Conservation (phyloP, 768 basidiomycete genomes). For the Agaricus sinodeliciosus region DNA sequence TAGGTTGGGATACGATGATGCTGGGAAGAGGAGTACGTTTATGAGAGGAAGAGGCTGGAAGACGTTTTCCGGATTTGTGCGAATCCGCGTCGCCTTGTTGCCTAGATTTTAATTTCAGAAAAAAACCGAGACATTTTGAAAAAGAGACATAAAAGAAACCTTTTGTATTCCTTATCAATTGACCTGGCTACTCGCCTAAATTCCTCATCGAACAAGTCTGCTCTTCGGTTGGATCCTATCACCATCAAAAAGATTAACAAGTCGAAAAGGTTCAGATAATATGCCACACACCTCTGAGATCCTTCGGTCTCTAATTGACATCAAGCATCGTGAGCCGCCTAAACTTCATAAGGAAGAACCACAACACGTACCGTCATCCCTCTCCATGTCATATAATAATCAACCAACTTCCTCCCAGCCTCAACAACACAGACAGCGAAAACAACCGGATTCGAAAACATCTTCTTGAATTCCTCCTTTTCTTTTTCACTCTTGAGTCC, state of each 20-base stretch:
- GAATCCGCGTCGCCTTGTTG: slow-evolving; percentile 2
- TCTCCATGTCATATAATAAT: slow-evolving; percentile 48
- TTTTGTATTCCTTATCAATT: slow-evolving; percentile 37
- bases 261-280: background rate
- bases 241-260: background rate
- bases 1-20: slow-evolving; percentile 7
- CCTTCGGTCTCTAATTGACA: slow-evolving; percentile 14
- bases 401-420: slow-evolving; percentile 33
- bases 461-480: slow-evolving; percentile 8
- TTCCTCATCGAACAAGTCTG: slow-evolving; percentile 32
- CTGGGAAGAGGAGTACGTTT: background rate
- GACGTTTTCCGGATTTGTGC: slow-evolving; percentile 4
- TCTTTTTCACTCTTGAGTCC: background rate
- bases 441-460: slow-evolving; percentile 28
- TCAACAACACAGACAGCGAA: slow-evolving; percentile 38
- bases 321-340: background rate
- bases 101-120: slow-evolving; percentile 2
- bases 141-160: slow-evolving; percentile 14
- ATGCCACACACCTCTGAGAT: slow-evolving; percentile 17
- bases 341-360: background rate
- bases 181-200: slow-evolving; percentile 33
- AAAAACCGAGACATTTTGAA: background rate
- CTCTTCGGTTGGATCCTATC: slow-evolving; percentile 19
- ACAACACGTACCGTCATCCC: slow-evolving; percentile 29
- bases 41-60: slow-evolving; percentile 5